Evolutionary conservation across 441 rosid genomes (phyloP), one percentile per base, ranked within the genome.

Genomic region (Breynia disticha): DNA sequence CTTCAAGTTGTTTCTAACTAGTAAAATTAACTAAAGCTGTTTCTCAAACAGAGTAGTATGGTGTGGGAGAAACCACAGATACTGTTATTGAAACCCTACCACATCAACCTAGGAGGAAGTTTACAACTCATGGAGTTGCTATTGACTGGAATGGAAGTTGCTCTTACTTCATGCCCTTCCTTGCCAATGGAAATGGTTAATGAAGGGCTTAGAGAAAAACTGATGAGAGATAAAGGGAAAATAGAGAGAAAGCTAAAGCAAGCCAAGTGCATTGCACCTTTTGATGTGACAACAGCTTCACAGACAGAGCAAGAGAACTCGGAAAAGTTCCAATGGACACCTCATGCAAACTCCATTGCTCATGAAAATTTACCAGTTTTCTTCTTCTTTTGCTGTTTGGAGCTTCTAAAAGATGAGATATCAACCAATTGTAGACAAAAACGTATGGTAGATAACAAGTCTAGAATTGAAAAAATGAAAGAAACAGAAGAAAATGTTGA

Each of bases 21-120:
- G 43, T 46, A 16, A 24, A 12, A 41, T 43, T 38, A 20, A 37
- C 49, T 61, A 37, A 47, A 22, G 35, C 3, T 14, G 3, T 54
- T 38, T 54, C 49, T 16, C 52, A 50, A 52, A 67, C 81, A 85
- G 91, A 75, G 77, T 3, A 72, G 76, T 32, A 66, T 73, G 67
- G 28, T 47, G 17, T 81, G 91, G 82, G 97, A 88, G 79, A 67
- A 76, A 72, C 89, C 91, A 17, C 76, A 76, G 61, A 59, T 73
- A 51, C 62, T 71, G 62, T 72, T 77, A 60, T 61, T 54, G 17
- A 75, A 76, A 54, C 67, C 54, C 14, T 65, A 72, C 16, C 50
- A 46, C 19, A 16, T 52, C 54, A 42, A 80, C 38, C 71, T 61
- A 4, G 65, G 14, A 32, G 66, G 66, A 60, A 77, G 77, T 63